A percentile compares a stretch with the other conserved stretches of the same genome.
These are phyloP conservation scores for Coelastrella sp. DNA, from an alignment of 139 green algal genomes.

Conservation along the genomic window DNA sequence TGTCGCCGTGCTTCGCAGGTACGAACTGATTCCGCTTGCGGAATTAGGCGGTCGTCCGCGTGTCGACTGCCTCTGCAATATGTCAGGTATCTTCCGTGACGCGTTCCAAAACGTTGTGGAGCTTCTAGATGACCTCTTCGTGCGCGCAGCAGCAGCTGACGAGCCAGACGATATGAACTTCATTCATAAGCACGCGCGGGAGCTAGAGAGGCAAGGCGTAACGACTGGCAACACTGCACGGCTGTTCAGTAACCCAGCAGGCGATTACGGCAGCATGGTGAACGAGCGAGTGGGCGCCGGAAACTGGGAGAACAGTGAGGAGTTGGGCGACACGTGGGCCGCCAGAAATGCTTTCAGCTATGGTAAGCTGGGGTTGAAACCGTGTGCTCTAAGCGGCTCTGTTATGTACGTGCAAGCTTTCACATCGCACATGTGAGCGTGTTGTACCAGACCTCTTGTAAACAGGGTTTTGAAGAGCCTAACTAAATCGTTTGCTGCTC, in stretches of 20 bases:
- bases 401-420: too few relatives aligned
- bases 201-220: conserved; percentile 70
- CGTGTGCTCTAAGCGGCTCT: too few relatives aligned
- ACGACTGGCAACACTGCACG: neutral
- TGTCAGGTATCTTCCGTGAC: conserved; percentile 94
- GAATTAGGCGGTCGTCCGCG: conserved; percentile 85
- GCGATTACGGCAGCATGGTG: conserved; percentile 98
- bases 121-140: conserved; percentile 97
- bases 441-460: conserved; percentile 76
- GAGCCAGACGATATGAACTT: conserved; percentile 93
- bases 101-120: conserved; percentile 91
- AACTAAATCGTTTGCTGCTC: too few relatives aligned
- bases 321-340: conserved; percentile 97
- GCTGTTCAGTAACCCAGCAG: conserved; percentile 47
- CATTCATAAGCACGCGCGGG: conserved; percentile 91
- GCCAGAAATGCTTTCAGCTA: conserved; percentile 97
- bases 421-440: conserved; percentile 55
- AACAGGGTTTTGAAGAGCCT: too few relatives aligned
- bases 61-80: conserved; percentile 97
- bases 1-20: neutral
- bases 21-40: conserved; percentile 81
- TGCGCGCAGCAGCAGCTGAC: conserved; percentile 74
- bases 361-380: conserved; percentile 45
- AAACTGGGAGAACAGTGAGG: conserved; percentile 82
- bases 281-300: conserved; percentile 96